Evolutionary conservation across 2,329 filamentous ascomycete species (phyloP), one percentile per base, ranked within the genome.

Genomic region (Aspergillus candidus): DNA sequence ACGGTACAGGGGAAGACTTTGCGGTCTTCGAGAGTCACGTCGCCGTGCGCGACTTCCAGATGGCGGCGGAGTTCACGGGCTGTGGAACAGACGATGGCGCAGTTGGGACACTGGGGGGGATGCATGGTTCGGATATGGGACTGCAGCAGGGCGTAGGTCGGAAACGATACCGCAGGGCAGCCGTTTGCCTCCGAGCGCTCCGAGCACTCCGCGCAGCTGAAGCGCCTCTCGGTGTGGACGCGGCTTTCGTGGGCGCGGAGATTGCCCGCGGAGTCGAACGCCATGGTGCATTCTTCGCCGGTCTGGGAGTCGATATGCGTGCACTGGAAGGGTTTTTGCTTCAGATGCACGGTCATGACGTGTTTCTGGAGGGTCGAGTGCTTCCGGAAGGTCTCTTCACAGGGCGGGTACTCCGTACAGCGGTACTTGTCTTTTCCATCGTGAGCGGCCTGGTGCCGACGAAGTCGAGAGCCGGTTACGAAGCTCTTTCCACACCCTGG

Each of bases 351-450:
- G 8, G 80, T 79, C 42, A 83, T 80, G 50, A 95, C 79, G 62
- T 97, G 91, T 40, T 86, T 83, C 61, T 90, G 82, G 12, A 96
- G 75, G 0, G 89, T 94, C 52, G 88, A 82, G 61, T 88, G 84
- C 67, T 95, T 96, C 49, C 91, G 80, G 65, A 96, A 97, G 14
- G 80, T 81, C 67, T 88, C 79, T 13, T 78, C 77, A 67, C 89
- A 95, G 1, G 77, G 79, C 2, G 78, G 75, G 54, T 80, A 83
- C 30, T 80, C 83, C 15, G 77, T 80, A 60, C 89, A 95, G 45
- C 78, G 75, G 58, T 84, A 89, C 41, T 84, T 77, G 60, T 93
- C 84, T 53, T 83, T 79, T 41, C 84, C 84, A 58, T 85, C 78
- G 63, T 96, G 90, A 2, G 86, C 81, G n/a, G 82, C 78, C 39